phyloP scores from a whole-genome alignment of 345 rosid species.

The Salix caprea region DNA sequence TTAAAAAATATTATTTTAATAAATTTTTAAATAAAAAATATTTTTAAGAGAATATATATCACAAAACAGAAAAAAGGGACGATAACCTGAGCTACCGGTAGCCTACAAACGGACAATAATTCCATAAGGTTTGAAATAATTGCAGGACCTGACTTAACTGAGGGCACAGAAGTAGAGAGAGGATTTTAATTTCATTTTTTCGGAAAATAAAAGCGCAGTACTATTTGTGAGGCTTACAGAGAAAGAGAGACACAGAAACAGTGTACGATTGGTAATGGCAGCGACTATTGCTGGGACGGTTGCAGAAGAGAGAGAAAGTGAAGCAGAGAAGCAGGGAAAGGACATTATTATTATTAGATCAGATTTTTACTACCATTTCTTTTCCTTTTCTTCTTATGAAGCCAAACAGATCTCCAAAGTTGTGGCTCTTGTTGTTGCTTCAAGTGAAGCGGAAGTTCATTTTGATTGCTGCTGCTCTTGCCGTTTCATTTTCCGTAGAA shows the following conservation, averaged over 20 bases:
- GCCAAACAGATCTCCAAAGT: not conserved
- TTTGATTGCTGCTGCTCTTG: not conserved
- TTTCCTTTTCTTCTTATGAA: not conserved
- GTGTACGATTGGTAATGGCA: slow-evolving; percentile 17
- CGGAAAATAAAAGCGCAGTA: not conserved
- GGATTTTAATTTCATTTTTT: not conserved
- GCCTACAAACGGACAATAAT: slow-evolving; percentile 2
- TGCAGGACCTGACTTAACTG: slow-evolving; percentile 2
- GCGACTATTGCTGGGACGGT: slow-evolving; percentile 15
- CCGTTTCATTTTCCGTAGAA: not conserved
- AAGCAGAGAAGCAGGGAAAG: slow-evolving; percentile 3
- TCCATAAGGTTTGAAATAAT: slow-evolving; percentile 1
- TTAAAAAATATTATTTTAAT: too few species aligned
- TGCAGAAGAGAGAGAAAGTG: slow-evolving; percentile 19
- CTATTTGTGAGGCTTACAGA: not conserved
- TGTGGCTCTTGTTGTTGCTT: not conserved
- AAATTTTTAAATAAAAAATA: too few species aligned
- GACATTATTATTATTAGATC: not conserved
- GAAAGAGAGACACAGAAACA: not conserved
- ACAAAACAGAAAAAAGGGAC: not conserved
- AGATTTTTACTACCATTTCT: not conserved
- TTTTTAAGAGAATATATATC: too few species aligned
- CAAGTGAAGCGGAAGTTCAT: not conserved
- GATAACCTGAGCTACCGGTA: slow-evolving; percentile 2
- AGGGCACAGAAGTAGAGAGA: not conserved